phyloP scores from a whole-genome alignment of 139 green algal genomes.

The Picochlorum sp. region DNA sequence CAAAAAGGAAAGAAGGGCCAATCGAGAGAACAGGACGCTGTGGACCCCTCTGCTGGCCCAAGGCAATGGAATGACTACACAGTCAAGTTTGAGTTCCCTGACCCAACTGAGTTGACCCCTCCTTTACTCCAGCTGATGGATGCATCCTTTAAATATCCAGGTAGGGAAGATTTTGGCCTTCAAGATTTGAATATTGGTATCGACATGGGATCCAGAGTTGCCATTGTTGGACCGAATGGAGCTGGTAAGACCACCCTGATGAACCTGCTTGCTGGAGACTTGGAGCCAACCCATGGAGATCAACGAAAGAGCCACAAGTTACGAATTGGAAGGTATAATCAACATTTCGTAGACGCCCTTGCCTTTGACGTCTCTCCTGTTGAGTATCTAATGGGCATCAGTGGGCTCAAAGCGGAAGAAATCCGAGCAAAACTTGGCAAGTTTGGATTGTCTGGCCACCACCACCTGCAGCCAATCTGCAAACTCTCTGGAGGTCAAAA shows the following conservation, averaged over 20 bases:
- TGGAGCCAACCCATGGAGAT: conserved; percentile 78
- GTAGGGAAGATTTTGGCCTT: conserved; percentile 82
- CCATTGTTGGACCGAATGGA: conserved; percentile 96
- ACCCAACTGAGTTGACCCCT: conserved; percentile 79
- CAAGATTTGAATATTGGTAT: conserved; percentile 92
- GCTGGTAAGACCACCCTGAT: conserved; percentile 89
- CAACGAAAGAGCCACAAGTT: conserved; percentile 83
- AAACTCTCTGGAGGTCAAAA: conserved; percentile 96
- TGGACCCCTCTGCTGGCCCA: conserved; percentile 16
- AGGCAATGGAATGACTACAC: conserved; percentile 73
- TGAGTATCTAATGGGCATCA: conserved; percentile 70
- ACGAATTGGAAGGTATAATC: conserved; percentile 87
- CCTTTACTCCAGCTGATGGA: conserved; percentile 78
- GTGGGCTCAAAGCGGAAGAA: conserved; percentile 70
- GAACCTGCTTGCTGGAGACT: conserved; percentile 92
- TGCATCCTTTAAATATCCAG: conserved; percentile 92
- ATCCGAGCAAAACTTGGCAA: conserved; percentile 75
- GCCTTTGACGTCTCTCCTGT: conserved; percentile 89
- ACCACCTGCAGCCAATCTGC: conserved; percentile 93
- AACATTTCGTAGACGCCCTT: conserved; percentile 98
- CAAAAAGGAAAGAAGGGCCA: conserved; percentile 30
- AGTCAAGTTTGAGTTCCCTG: conserved; percentile 90
- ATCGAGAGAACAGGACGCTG: conserved; percentile 22
- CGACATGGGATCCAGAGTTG: conserved; percentile 92
- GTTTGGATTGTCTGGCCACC: conserved; percentile 90